Evolutionary conservation across 2,329 filamentous ascomycete genomes (phyloP).

Genomic region (Cladosporium sp.): DNA sequence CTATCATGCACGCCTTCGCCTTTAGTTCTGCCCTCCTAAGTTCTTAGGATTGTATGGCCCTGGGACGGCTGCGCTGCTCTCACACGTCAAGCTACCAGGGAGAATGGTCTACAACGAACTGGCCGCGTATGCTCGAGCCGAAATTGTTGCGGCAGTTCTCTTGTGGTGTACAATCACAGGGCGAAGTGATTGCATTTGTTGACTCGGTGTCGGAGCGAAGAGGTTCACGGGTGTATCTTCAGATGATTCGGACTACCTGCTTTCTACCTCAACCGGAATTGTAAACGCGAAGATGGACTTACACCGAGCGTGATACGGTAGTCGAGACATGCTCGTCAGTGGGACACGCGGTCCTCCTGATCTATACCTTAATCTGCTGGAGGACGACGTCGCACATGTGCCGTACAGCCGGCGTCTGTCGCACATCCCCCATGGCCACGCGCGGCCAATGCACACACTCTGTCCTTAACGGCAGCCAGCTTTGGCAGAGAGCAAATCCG

Average conservation of each 20-base stretch:
- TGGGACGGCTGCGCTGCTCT: not conserved
- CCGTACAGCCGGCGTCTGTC: not conserved
- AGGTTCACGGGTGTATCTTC: not conserved
- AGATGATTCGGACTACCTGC: not conserved
- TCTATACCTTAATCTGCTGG: not conserved
- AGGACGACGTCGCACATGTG: not conserved
- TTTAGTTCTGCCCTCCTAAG: not conserved
- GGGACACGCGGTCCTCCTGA: not conserved
- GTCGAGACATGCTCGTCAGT: not conserved
- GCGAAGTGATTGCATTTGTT: not conserved
- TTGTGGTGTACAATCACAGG: not conserved
- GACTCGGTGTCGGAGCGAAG: not conserved
- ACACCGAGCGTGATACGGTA: not conserved
- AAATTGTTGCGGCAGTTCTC: not conserved
- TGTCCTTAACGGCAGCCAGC: not conserved
- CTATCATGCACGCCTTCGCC: not conserved
- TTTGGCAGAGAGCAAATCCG: not conserved
- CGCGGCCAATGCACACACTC: not conserved
- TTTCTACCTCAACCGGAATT: not conserved
- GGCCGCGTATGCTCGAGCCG: not conserved
- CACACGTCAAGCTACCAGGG: not conserved
- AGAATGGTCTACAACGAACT: not conserved
- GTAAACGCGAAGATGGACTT: not conserved
- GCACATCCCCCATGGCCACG: not conserved
- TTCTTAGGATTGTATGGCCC: not conserved